These are phyloP conservation scores for Pseudotulostoma volvatum DNA, from an alignment of 495 filamentous ascomycete species.

Conservation along the genomic window DNA sequence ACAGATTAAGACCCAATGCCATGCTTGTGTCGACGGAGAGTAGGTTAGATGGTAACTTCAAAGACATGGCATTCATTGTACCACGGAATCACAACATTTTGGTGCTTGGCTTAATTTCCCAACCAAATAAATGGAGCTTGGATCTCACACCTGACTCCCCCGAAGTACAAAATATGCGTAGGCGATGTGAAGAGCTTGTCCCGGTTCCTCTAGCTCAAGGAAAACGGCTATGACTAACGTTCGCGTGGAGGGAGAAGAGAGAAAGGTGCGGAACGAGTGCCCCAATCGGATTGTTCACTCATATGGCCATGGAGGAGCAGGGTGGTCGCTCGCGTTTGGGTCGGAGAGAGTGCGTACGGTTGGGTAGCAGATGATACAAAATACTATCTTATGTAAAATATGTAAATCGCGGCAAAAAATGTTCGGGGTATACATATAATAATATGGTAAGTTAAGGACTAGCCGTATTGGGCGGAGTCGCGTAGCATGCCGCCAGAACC, in stretches of 20 bases:
- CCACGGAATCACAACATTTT: slow-evolving; percentile 35
- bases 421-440: too few species aligned
- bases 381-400: too few species aligned
- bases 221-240: slow-evolving; percentile 26
- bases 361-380: too few species aligned
- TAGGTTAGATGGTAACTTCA: background rate
- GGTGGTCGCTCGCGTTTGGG: slow-evolving; percentile 32
- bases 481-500: too few species aligned
- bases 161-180: slow-evolving; percentile 26
- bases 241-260: slow-evolving; percentile 28
- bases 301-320: slow-evolving; percentile 33
- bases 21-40: slow-evolving; percentile 25
- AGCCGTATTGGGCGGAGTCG: too few species aligned
- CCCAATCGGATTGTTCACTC: slow-evolving; percentile 28
- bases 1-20: slow-evolving; percentile 25
- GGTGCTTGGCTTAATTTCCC: slow-evolving; percentile 25
- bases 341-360: too few species aligned
- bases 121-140: slow-evolving; percentile 24
- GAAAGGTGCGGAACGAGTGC: slow-evolving; percentile 7
- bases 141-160: slow-evolving; percentile 26
- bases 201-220: slow-evolving; percentile 28
- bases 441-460: too few species aligned
- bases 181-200: slow-evolving; percentile 27
- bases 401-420: too few species aligned
- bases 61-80: slow-evolving; percentile 26